Evolutionary conservation across 106 monocot species (phyloP).

Genomic region (Dendrobium catenatum): DNA sequence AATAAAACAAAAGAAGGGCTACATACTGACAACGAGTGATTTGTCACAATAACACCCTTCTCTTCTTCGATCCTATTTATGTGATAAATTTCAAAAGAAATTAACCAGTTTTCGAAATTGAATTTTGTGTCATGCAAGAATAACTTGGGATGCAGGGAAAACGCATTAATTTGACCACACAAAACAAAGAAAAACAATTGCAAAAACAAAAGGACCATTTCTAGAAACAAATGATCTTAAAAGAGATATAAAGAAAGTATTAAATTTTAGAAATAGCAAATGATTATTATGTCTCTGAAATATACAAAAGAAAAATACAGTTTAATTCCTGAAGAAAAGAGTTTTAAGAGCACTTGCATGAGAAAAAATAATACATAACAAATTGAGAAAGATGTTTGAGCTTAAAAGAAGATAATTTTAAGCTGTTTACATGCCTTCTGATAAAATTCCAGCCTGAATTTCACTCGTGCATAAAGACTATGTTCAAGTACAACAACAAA

Average conservation of each 20-base stretch:
- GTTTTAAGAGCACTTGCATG: not conserved
- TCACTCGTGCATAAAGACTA: not conserved
- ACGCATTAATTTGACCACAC: not conserved
- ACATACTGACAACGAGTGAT: slow-evolving; percentile 71
- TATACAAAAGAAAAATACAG: not conserved
- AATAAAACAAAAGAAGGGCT: slow-evolving; percentile 2
- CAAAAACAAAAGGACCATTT: not conserved
- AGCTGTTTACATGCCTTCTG: not conserved
- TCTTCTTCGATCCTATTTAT: slow-evolving; percentile 74
- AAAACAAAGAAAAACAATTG: not conserved
- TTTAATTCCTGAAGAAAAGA: not conserved
- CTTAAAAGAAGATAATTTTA: not conserved
- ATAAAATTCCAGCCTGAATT: not conserved
- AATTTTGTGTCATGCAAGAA: not conserved
- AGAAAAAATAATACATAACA: not conserved
- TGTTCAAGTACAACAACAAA: not conserved
- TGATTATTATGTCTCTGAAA: not conserved
- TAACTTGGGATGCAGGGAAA: not conserved
- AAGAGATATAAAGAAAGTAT: not conserved
- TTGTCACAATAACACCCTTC: slow-evolving; percentile 83
- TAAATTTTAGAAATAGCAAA: not conserved
- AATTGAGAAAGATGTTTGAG: not conserved
- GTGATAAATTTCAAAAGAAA: slow-evolving; percentile 5
- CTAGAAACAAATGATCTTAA: not conserved
- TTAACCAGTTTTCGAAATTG: not conserved